A percentile compares a stretch with the other conserved stretches of the same genome.
Conservation (phyloP, 768 basidiomycete genomes). For the Pisolithus microcarpus region DNA sequence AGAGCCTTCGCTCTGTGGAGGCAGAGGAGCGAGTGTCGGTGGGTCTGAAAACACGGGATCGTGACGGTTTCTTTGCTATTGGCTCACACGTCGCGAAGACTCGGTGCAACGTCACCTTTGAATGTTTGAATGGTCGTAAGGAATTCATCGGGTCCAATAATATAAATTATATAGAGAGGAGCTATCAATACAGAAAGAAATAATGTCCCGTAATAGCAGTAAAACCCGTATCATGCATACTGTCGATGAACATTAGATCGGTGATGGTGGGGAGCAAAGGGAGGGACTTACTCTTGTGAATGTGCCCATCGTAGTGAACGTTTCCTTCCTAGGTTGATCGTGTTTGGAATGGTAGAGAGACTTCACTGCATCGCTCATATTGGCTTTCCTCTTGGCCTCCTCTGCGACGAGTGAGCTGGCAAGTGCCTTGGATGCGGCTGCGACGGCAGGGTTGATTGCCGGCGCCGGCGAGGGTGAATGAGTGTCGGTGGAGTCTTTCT, state of each 20-base stretch:
- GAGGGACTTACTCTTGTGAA: constrained; percentile 72
- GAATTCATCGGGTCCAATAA: too few species aligned
- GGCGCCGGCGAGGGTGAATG: constrained; percentile 23
- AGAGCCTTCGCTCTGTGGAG: too few species aligned
- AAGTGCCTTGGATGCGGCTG: constrained; percentile 58
- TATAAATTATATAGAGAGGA: not conserved
- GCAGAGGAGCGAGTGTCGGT: too few species aligned
- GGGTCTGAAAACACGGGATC: too few species aligned
- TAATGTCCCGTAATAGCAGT: not conserved
- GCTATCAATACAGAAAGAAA: not conserved
- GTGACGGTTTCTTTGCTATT: too few species aligned
- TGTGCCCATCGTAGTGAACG: constrained; percentile 88
- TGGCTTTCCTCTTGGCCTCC: constrained; percentile 75
- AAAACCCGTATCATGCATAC: constrained; percentile 3
- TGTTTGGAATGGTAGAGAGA: constrained; percentile 59
- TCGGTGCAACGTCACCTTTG: too few species aligned
- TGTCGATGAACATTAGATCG: not conserved
- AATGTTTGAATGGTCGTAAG: too few species aligned
- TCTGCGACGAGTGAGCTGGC: constrained; percentile 67
- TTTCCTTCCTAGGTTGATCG: constrained; percentile 62
- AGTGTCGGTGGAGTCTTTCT: constrained; percentile 18
- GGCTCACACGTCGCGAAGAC: too few species aligned
- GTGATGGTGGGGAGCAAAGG: not conserved
- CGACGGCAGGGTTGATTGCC: constrained; percentile 40
- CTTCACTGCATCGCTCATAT: constrained; percentile 83